Base-by-base conservation (phyloP, 176 grass and related monocot species). In the Echinochloa phyllopogon region DNA sequence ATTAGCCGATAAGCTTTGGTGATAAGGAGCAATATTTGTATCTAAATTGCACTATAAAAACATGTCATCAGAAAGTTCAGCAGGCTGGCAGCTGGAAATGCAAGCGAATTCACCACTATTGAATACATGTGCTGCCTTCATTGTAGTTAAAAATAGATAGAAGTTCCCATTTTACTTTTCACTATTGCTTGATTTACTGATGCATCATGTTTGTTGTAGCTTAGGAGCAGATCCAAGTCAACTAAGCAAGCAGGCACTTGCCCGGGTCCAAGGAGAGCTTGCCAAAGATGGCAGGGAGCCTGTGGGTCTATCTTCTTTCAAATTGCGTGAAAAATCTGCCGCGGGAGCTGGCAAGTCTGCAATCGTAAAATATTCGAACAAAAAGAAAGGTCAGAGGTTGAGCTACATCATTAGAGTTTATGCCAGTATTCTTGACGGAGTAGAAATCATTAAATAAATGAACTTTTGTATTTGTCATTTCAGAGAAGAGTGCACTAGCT, bases 401-500 rank as follows among this genome's bases (percentile, higher is more conserved):
- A 57, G 36, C 40, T 69, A 20, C 63, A 57, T 14, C 17, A 24
- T 82, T 57, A 24, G 6, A 72, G 47, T 86, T 81, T 77, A 58
- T 82, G 63, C 57, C 63, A 69, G 13, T 72, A 74, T 78, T 83
- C 9, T 50, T 79, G 37, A 80, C 74, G n/a, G n/a, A 21, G 15
- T 37, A 53, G 21, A 18, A n/a, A 36, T 49, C 41, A 33, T 51
- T 42, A 59, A 65, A 78, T 52, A 9, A 71, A 67, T 83, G 3
- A 41, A 66, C 20, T 50, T 74, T 69, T 63, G 68, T 69, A n/a
- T 74, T 44, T 84, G 12, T 18, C 59, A 62, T 92, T 87, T 68
- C 81, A 99, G 96, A 94, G 51, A 99, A 96, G 83, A 96, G 85
- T 73, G 77, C 86, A 40, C 58, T 99, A 66, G 74, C 86, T 89